Base-by-base conservation (phyloP, 129 eudicot genomes). In the Escallonia rubra region DNA sequence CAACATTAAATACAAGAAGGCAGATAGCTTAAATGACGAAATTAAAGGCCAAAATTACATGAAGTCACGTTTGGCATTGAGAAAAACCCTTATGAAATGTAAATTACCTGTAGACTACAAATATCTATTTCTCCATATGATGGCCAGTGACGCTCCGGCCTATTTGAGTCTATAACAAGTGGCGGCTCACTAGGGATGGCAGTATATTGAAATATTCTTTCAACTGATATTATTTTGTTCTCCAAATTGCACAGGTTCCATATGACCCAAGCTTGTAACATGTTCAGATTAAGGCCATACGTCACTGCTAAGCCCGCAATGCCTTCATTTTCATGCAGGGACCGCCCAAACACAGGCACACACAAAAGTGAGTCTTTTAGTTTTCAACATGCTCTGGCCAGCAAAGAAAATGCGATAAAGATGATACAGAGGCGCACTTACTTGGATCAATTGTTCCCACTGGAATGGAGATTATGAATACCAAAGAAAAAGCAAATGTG, bases 221-320 rank as follows among this genome's bases (percentile, higher is more conserved):
- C 96, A 15, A 86, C 99, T 10, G 99, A 86, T 69, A 94, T 87
- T 55, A 94, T 89, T 63, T 70, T 74, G 49, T 82, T 89, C 69
- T 89, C 99, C 88, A 94, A 45, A 10, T 66, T 74, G 82, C 96
- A 77, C 65, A 82, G 85, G 13, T 73, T 89, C 86, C 81, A 73
- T 63, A 89, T 83, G 9, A 63, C 79, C 90, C 82, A 84, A 41
- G 82, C 81, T 85, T 86, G 99, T 76, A 84, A 7, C 74, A 46
- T 82, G 69, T 89, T 89, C 63, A 94, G 66, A 80, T 73, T 80
- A 64, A 94, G 85, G 47, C 96, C 99, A 71, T 94, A 94, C 7
- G 96, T 94, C 48, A 94, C 96, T 14, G 95, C 89, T 71, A 89
- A 71, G 43, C 96, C 99, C 5, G 96, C 96, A 47, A 89, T 74